Conservation (phyloP, 2,329 filamentous ascomycete species). For the Arachnopeziza araneosa region DNA sequence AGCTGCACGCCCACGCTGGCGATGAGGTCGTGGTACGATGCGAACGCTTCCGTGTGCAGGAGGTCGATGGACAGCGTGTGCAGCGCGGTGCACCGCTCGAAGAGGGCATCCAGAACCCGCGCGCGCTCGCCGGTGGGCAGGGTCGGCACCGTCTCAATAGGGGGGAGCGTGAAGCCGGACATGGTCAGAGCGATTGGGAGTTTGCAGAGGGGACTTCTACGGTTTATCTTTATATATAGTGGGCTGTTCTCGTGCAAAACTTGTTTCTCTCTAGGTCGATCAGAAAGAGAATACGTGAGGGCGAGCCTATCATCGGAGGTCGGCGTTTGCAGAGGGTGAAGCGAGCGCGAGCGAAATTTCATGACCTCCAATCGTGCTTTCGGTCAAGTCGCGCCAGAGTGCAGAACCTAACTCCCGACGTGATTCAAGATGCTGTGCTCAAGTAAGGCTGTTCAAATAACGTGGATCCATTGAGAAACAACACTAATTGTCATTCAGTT, state of each 20-base stretch:
- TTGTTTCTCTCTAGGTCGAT: neutral
- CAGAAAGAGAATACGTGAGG: neutral
- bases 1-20: constrained; percentile 59
- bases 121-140: constrained; percentile 51
- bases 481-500: constrained; percentile 48
- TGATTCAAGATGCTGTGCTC: constrained; percentile 54
- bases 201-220: neutral
- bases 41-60: constrained; percentile 54
- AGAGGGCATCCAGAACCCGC: constrained; percentile 67
- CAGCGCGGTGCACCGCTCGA: constrained; percentile 74
- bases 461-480: constrained; percentile 10
- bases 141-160: constrained; percentile 48
- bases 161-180: constrained; percentile 44
- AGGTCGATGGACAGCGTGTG: constrained; percentile 66
- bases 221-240: neutral
- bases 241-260: neutral
- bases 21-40: constrained; percentile 66
- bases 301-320: neutral
- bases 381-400: constrained; percentile 19
- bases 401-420: constrained; percentile 15
- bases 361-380: constrained; percentile 6
- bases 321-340: neutral
- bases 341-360: constrained; percentile 1
- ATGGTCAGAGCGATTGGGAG: constrained; percentile 9
- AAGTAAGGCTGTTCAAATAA: constrained; percentile 44